Conservation (phyloP, 2,329 filamentous ascomycete species). For the Colletotrichum sp. region DNA sequence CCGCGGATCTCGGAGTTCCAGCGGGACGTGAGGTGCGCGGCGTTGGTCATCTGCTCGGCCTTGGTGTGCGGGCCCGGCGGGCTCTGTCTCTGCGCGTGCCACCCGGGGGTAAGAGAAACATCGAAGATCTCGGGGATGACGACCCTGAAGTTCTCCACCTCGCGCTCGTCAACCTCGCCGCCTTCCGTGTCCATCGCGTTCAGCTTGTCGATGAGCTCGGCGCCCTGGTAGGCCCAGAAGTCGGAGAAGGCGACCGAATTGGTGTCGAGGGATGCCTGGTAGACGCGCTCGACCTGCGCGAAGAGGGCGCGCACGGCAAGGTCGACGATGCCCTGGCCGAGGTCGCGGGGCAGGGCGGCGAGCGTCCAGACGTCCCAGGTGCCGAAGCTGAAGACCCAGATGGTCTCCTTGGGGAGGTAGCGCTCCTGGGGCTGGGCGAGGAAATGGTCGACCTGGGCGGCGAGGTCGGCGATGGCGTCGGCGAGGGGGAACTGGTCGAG, state of each 20-base stretch:
- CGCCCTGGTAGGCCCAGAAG: slow-evolving; percentile 36
- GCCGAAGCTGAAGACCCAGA: slow-evolving; percentile 60
- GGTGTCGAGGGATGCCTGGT: slow-evolving; percentile 45
- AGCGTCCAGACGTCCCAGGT: slow-evolving; percentile 61
- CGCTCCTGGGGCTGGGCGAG: slow-evolving; percentile 41
- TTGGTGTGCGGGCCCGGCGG: slow-evolving; percentile 51
- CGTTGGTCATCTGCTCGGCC: slow-evolving; percentile 60
- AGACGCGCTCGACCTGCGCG: slow-evolving; percentile 51
- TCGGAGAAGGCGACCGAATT: slow-evolving; percentile 52
- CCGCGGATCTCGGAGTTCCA: slow-evolving; percentile 55
- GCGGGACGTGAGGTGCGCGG: slow-evolving; percentile 50
- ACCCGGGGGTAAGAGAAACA: slow-evolving; percentile 59
- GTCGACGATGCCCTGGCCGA: slow-evolving; percentile 42
- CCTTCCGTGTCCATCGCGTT: not conserved
- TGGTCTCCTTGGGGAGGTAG: slow-evolving; percentile 47
- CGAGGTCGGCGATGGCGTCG: slow-evolving; percentile 43
- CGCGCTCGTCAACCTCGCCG: slow-evolving; percentile 20
- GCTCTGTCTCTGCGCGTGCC: slow-evolving; percentile 45
- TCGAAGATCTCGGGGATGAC: slow-evolving; percentile 59
- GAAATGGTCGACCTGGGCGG: slow-evolving; percentile 49
- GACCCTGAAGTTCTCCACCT: slow-evolving; percentile 51
- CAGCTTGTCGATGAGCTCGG: slow-evolving; percentile 23
- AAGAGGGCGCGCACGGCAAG: slow-evolving; percentile 45
- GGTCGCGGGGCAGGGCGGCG: slow-evolving; percentile 47
- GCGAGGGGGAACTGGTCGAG: slow-evolving; percentile 47